Evolutionary conservation across 2,329 filamentous ascomycete species (phyloP).

Genomic region (Trichoderma koningii): DNA sequence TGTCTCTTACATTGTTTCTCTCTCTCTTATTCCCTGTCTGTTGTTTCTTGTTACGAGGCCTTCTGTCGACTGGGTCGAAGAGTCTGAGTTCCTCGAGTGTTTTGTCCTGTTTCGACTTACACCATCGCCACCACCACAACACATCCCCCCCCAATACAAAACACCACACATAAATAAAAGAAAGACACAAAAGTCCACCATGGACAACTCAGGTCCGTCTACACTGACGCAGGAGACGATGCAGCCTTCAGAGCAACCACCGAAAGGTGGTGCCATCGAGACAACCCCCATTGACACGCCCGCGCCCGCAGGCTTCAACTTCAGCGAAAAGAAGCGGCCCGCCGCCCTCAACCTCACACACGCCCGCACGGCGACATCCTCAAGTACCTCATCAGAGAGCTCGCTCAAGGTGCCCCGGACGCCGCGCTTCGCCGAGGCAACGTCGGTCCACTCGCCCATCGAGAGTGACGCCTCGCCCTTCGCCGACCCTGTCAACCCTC

Average conservation of each 20-base stretch:
- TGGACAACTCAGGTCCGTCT: constrained; percentile 47
- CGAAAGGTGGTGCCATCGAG: background rate
- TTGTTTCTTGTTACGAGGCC: background rate
- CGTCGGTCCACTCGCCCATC: constrained; percentile 74
- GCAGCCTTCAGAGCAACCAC: background rate
- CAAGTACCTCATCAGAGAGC: constrained; percentile 55
- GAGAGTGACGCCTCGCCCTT: constrained; percentile 61
- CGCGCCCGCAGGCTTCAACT: constrained; percentile 30
- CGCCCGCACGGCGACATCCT: constrained; percentile 51
- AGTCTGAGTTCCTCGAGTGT: background rate
- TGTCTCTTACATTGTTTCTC: background rate
- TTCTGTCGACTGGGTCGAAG: constrained; percentile 29
- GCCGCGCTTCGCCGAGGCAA: constrained; percentile 80
- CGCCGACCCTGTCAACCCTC: constrained; percentile 58
- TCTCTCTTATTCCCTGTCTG: background rate
- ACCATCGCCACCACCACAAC: constrained; percentile 4
- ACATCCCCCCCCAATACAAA: background rate
- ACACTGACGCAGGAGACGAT: constrained; percentile 15
- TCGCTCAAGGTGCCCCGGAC: constrained; percentile 70
- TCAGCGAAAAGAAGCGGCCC: constrained; percentile 57
- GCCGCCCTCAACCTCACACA: constrained; percentile 57
- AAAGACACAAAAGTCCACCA: constrained; percentile 29
- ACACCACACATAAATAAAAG: background rate
- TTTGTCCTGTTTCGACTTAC: constrained; percentile 14
- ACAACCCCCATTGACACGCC: constrained; percentile 32